These are phyloP conservation scores for Mycena maculata DNA, from an alignment of 768 basidiomycete genomes.

Conservation along the genomic window DNA sequence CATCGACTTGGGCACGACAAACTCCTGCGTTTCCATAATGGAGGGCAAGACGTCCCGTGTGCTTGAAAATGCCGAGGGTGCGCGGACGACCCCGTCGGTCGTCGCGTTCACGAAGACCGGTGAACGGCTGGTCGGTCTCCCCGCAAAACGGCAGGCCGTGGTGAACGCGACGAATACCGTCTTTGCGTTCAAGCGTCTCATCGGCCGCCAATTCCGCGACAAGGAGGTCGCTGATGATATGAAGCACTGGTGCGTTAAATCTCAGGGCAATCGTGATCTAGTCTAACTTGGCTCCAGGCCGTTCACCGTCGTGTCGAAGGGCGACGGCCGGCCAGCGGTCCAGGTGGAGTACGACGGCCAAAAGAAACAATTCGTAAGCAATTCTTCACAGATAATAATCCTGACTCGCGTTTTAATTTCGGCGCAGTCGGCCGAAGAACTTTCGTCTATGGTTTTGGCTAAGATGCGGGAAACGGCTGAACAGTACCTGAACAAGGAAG, in stretches of 20 bases:
- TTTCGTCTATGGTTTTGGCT: conserved; percentile 86
- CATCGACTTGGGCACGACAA: conserved; percentile 96
- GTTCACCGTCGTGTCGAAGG: conserved; percentile 78
- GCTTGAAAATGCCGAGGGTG: conserved; percentile 98
- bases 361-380: conserved; percentile 79
- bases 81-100: conserved; percentile 97
- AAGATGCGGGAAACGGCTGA: conserved; percentile 99
- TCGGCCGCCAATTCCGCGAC: conserved; percentile 94
- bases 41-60: conserved; percentile 95
- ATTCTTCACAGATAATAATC: not conserved
- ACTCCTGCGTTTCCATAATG: conserved; percentile 94
- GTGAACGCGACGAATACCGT: conserved; percentile 96
- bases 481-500: conserved; percentile 90
- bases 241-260: conserved; percentile 74
- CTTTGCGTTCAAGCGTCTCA: conserved; percentile 93
- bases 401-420: conserved; percentile 26
- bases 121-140: conserved; percentile 94
- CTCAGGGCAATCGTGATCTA: not conserved
- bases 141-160: conserved; percentile 96
- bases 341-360: conserved; percentile 90
- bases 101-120: conserved; percentile 99
- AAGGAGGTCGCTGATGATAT: conserved; percentile 93
- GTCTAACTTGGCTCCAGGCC: conserved; percentile 62
- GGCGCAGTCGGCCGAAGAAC: conserved; percentile 80
- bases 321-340: conserved; percentile 82